A percentile compares a stretch with the other conserved stretches of the same genome.
Conservation (phyloP, 2,329 filamentous ascomycete genomes). For the Huntiella decipiens region DNA sequence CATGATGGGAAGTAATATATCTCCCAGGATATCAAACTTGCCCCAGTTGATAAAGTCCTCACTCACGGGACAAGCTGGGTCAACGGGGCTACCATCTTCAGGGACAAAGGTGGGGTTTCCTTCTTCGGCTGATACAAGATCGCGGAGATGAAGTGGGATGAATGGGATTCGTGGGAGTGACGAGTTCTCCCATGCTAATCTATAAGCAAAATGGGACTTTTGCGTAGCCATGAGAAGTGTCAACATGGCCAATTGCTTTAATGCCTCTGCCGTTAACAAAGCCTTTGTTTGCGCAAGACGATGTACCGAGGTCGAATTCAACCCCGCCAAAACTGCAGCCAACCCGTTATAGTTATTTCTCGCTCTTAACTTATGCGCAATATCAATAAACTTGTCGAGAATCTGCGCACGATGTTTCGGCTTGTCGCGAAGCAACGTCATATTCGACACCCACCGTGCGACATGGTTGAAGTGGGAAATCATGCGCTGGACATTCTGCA, state of each 20-base stretch:
- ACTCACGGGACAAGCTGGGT: slow-evolving; percentile 16
- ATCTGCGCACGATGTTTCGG: slow-evolving; percentile 83
- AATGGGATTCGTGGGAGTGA: slow-evolving; percentile 81
- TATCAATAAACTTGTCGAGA: slow-evolving; percentile 87
- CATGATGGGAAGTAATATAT: slow-evolving; percentile 79
- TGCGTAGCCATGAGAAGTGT: slow-evolving; percentile 85
- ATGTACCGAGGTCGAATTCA: slow-evolving; percentile 74
- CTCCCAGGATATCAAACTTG: slow-evolving; percentile 92
- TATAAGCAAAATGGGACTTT: slow-evolving; percentile 84
- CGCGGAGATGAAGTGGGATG: slow-evolving; percentile 71
- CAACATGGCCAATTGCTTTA: slow-evolving; percentile 73
- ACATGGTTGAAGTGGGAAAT: slow-evolving; percentile 82
- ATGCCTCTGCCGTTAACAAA: slow-evolving; percentile 49
- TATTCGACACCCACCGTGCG: slow-evolving; percentile 63
- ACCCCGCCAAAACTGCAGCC: slow-evolving; percentile 80
- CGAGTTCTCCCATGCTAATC: slow-evolving; percentile 94
- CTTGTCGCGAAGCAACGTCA: slow-evolving; percentile 81
- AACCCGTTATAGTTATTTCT: slow-evolving; percentile 95
- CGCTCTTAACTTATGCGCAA: slow-evolving; percentile 69
- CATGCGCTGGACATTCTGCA: slow-evolving; percentile 85
- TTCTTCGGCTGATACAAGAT: slow-evolving; percentile 81
- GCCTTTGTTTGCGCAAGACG: slow-evolving; percentile 64
- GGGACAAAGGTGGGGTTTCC: slow-evolving; percentile 81
- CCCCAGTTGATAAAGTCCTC: slow-evolving; percentile 77
- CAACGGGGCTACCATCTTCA: slow-evolving; percentile 21